Conservation (phyloP, 805 yeast genomes). For the Monosporozyma servazzii region DNA sequence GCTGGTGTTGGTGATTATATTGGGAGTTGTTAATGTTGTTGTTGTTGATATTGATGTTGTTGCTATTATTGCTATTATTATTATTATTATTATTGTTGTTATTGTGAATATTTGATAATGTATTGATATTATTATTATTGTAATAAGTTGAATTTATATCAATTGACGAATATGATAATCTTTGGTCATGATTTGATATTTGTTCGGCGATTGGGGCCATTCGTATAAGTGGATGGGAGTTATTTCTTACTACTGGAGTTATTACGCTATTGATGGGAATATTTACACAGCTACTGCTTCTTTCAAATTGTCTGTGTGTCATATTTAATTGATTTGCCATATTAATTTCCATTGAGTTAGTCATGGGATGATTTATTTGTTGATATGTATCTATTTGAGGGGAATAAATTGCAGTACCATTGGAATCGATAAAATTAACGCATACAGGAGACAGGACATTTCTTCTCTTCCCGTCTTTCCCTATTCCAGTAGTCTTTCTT, state of each 20-base stretch:
- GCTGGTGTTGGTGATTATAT: not conserved
- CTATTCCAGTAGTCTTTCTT: conserved; percentile 25
- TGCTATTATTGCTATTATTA: no score
- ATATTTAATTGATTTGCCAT: not conserved
- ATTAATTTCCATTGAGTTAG: not conserved
- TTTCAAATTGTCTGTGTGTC: not conserved
- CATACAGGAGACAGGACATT: conserved; percentile 25
- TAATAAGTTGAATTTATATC: not conserved
- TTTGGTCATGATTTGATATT: not conserved
- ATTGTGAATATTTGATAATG: not conserved
- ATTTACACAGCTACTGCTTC: conserved; percentile 1
- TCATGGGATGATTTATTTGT: not conserved
- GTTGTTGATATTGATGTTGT: not conserved
- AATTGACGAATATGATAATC: not conserved
- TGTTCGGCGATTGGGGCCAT: not conserved
- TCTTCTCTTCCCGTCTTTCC: conserved; percentile 26
- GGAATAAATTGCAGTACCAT: not conserved
- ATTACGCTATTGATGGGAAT: not conserved
- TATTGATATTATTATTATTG: not conserved
- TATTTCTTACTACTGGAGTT: not conserved
- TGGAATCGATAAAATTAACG: conserved; percentile 14
- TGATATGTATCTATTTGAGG: not conserved
- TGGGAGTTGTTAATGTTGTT: not conserved
- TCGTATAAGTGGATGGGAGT: conserved; percentile 2
- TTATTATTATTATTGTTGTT: not conserved